Conservation (phyloP, 139 green algal species). For the Chlorella sp. region DNA sequence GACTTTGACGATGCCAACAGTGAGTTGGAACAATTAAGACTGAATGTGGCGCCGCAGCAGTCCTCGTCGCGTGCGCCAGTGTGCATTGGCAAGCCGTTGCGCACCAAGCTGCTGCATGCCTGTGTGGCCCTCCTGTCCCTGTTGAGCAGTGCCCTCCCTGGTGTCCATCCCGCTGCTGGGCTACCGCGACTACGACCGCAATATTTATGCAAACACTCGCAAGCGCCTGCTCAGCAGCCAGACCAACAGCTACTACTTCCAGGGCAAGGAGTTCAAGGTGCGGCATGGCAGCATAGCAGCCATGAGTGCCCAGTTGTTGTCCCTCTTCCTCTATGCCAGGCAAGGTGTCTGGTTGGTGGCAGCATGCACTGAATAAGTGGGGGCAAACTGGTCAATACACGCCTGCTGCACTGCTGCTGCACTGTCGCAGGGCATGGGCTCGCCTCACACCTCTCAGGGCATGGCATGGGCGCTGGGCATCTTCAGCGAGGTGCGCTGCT, state of each 20-base stretch:
- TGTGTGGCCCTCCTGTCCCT: too few species aligned
- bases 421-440: conserved; percentile 53
- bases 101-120: background rate
- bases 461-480: conserved; percentile 63
- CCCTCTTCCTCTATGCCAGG: too few species aligned
- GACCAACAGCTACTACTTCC: conserved; percentile 45
- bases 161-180: conserved; percentile 69
- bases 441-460: conserved; percentile 49
- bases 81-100: too few species aligned
- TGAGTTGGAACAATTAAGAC: too few species aligned
- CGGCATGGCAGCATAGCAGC: too few species aligned
- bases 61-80: too few species aligned
- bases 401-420: background rate
- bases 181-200: conserved; percentile 47
- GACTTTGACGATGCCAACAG: conserved; percentile 72
- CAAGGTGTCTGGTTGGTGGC: too few species aligned
- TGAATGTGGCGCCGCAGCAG: too few species aligned
- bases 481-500: background rate
- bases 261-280: conserved; percentile 35
- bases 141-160: conserved; percentile 58
- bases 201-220: conserved; percentile 44
- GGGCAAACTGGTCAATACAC: too few species aligned
- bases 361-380: too few species aligned
- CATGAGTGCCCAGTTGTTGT: too few species aligned
- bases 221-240: conserved; percentile 44